These are phyloP conservation scores for Cercis canadensis DNA, from an alignment of 306 rosid genomes.

Conservation along the genomic window DNA sequence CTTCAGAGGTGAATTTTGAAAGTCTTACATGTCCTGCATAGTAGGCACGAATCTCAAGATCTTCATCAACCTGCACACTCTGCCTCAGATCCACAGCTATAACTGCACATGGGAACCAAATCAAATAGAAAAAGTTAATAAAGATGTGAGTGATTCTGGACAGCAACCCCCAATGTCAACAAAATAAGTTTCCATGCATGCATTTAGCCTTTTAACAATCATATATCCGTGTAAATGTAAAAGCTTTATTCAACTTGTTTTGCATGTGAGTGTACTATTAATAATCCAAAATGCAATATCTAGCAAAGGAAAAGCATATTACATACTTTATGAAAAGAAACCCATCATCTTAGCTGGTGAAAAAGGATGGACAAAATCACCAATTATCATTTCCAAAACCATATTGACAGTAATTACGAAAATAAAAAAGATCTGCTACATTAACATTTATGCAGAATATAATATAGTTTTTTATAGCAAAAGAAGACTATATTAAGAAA, in stretches of 20 bases:
- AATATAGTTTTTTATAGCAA: no score
- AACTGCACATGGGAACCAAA: constrained; percentile 59
- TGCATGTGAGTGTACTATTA: no score
- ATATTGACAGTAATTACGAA: background rate
- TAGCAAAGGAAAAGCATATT: background rate
- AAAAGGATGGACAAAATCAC: background rate
- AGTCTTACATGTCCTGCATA: constrained; percentile 95
- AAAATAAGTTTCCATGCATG: background rate
- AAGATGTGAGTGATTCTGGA: constrained; percentile 22
- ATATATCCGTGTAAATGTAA: no score
- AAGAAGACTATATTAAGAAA: no score
- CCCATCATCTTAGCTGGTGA: background rate
- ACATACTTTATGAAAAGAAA: background rate
- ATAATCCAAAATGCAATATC: background rate
- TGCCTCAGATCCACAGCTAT: constrained; percentile 85
- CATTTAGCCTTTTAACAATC: background rate
- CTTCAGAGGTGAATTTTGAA: constrained; percentile 30
- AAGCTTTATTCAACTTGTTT: no score
- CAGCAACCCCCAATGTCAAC: background rate
- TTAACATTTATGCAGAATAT: no score
- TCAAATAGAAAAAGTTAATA: constrained; percentile 22
- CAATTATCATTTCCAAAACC: background rate
- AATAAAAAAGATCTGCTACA: background rate
- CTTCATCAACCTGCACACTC: constrained; percentile 81
- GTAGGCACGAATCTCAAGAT: constrained; percentile 90